A percentile compares a stretch with the other conserved stretches of the same genome.
Conservation (phyloP, 352 stramenopile genomes). For the Pythium scleroteichum region DNA sequence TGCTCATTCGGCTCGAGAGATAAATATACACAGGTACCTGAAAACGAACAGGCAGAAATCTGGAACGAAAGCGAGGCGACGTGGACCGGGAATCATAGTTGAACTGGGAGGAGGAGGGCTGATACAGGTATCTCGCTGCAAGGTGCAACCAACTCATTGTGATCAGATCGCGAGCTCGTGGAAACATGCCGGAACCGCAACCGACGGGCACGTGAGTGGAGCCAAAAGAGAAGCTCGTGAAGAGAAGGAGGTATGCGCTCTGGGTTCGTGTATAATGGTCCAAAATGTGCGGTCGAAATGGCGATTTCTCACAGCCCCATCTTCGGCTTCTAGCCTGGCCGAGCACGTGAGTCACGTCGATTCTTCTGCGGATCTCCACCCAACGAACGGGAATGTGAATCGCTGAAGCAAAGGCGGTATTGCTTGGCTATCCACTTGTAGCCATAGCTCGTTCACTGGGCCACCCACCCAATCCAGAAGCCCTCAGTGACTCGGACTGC, state of each 20-base stretch:
- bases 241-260: too few relatives aligned
- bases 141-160: background rate
- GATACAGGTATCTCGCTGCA: background rate
- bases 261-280: too few relatives aligned
- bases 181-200: too few relatives aligned
- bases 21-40: background rate
- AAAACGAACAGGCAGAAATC: background rate
- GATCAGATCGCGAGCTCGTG: background rate
- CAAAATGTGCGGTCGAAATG: background rate
- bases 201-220: too few relatives aligned
- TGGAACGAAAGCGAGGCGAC: background rate
- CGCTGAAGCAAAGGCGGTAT: background rate
- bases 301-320: background rate
- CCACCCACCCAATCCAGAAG: too few relatives aligned
- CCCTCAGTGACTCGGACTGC: too few relatives aligned
- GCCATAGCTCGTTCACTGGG: background rate
- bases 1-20: background rate
- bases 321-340: too few relatives aligned
- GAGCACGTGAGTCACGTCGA: too few relatives aligned
- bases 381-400: background rate
- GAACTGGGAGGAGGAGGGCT: background rate
- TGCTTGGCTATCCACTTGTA: conserved; percentile 1
- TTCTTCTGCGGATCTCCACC: too few relatives aligned
- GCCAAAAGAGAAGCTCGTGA: too few relatives aligned
- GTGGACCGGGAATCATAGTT: background rate